These are phyloP conservation scores for Oldenlandia corymbosa DNA, from an alignment of 257 asterid genomes.

Conservation along the genomic window DNA sequence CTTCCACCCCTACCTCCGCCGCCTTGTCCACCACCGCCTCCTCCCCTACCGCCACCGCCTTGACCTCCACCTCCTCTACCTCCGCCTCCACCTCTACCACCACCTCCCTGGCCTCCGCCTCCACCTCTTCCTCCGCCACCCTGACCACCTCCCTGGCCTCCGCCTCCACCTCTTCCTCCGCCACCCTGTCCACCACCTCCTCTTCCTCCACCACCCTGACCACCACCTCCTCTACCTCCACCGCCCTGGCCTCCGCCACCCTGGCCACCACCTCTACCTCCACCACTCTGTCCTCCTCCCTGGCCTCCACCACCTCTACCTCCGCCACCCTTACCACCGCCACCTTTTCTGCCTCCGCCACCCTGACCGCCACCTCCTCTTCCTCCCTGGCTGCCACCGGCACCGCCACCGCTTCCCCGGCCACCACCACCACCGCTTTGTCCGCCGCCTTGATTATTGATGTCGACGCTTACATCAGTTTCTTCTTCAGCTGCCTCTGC, in stretches of 20 bases:
- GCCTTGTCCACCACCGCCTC: not conserved
- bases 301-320: not conserved
- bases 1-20: not conserved
- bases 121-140: not conserved
- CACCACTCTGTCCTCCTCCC: not conserved
- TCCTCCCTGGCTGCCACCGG: no score
- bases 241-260: not conserved
- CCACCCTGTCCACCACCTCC: not conserved
- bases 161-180: not conserved
- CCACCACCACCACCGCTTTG: not conserved
- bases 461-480: not conserved
- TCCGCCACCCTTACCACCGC: not conserved
- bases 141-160: not conserved
- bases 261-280: not conserved
- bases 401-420: not conserved
- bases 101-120: no score
- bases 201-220: no score
- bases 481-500: slow-evolving; percentile 1
- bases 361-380: not conserved
- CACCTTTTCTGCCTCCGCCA: not conserved
- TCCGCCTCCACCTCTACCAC: no score
- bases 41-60: no score
- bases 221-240: no score
- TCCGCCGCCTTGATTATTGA: not conserved
- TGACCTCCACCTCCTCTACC: no score